A percentile compares a stretch with the other conserved stretches of the same genome.
phyloP scores from a whole-genome alignment of 2,329 filamentous ascomycete genomes.

The Pyrenophora tritici-repentis region DNA sequence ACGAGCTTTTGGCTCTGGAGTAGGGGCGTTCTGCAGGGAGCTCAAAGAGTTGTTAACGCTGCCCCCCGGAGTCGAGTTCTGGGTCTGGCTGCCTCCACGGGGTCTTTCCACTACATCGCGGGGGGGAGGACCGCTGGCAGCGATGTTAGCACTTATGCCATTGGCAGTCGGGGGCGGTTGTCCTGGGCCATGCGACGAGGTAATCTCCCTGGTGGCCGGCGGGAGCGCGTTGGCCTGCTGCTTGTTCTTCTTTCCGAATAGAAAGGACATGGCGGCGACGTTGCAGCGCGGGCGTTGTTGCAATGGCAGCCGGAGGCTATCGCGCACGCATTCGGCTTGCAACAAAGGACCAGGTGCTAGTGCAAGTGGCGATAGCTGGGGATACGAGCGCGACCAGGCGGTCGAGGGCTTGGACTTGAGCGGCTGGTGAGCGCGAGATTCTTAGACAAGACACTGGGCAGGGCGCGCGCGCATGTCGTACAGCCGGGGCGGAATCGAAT shows the following conservation, averaged over 20 bases:
- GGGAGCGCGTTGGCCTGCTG: conserved; percentile 52
- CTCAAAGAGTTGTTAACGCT: conserved; percentile 70
- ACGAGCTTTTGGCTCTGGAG: conserved; percentile 68
- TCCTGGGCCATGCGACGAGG: conserved; percentile 60
- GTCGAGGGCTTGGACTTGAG: conserved; percentile 10
- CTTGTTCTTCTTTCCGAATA: conserved; percentile 57
- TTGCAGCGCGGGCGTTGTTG: conserved; percentile 26
- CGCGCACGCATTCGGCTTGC: conserved; percentile 42
- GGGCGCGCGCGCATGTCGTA: conserved; percentile 22
- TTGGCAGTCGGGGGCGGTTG: conserved; percentile 50
- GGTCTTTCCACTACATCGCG: conserved; percentile 38
- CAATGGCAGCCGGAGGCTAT: conserved; percentile 29
- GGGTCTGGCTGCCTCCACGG: conserved; percentile 27
- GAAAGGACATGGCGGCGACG: conserved; percentile 55
- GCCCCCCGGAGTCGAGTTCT: conserved; percentile 73
- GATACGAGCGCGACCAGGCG: conserved; percentile 9
- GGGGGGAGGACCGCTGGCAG: no score
- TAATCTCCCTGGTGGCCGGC: conserved; percentile 60
- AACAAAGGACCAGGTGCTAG: conserved; percentile 12
- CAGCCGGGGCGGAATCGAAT: not conserved
- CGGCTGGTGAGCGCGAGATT: conserved; percentile 3
- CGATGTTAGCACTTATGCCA: conserved; percentile 50
- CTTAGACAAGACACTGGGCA: conserved; percentile 9
- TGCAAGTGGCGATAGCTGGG: conserved; percentile 8
- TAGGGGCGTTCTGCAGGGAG: conserved; percentile 64